Evolutionary conservation across 1,139 yeast species (phyloP), one percentile per base, ranked within the genome.

Genomic region (Lodderomyces margitis): DNA sequence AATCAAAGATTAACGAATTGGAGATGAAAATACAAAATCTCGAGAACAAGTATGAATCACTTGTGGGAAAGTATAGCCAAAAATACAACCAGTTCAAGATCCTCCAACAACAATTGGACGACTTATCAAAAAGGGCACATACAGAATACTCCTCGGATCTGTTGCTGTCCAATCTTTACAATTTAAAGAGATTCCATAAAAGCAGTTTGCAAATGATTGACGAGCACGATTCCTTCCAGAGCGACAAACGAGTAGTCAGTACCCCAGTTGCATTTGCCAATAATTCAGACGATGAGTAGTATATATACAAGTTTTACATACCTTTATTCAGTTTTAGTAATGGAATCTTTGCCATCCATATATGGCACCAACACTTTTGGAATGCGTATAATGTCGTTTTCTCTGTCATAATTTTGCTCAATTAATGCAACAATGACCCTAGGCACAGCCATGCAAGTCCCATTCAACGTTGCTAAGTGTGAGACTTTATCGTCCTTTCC

Each of bases 391-490:
- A 71, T 59, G 17, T 78, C 65, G 0, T 76, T 70, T 6, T 53
- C 59, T 0, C 81, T 76, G 47, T 91, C 86, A 57, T 86, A 92
- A 53, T 75, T 75, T 56, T 86, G 94, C 62, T 94, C 99, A 4
- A 92, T 66, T 15, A 94, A 74, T 3, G 98, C 97, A 20, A 91
- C 76, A 19, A 92, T 81, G 1, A 91, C 83, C 46, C 99, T 70
- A 1, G 99, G 99, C 10, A 92, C 84, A 0, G 98, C 98, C 77
- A 89, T 76, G 3, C 96, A 96, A 0, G 99, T 94, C 20, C 98
- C 99, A 51, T 94, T 94, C 38, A 94, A 69, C 0, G 98, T 94
- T 51, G 87, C 89, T 0, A 80, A 88, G 55, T 75, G 87, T 36
- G 69, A 65, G 28, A 65, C 49, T 42, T 70, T 64, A 24, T 69